Evolutionary conservation across 2,329 filamentous ascomycete species (phyloP), one percentile per base, ranked within the genome.

Genomic region (Emergomyces pasteurianus): DNA sequence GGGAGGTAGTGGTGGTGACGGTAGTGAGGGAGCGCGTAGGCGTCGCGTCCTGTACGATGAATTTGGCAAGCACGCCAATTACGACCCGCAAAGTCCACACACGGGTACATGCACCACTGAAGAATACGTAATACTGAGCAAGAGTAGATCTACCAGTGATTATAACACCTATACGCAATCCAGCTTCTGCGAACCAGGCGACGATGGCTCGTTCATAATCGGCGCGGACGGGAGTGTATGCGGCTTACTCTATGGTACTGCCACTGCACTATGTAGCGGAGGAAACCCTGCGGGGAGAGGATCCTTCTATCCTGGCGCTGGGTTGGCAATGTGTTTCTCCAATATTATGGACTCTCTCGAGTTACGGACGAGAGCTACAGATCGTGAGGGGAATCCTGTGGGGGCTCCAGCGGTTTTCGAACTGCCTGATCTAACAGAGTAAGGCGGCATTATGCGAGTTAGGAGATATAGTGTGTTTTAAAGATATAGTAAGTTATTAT

Each of bases 111-210:
- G 26, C 12, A 38, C 40, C n/a, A 58, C 59, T n/a, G 53, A 61
- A 36, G 59, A 61, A 52, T 52, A 31, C 14, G 42, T 61, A 10
- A 58, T 61, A 23, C 18, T 58, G 34, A 58, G 42, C 34, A 58
- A 61, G 42, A 34, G 26, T n/a, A 16, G 16, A 14, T 3, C 31
- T 34, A 16, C 40, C 1, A 4, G 16, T 16, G 16, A 43, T 43
- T 12, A 9, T 12, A 1, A 16, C 1, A 8, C 3, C n/a, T 23
- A 56, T 23, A 3, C 2, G 3, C 58, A 60, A 23, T 3, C 6
- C 12, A n/a, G 28, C 14, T 60, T 60, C 31, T 55, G 49, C 40
- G 4, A 21, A 3, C 26, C 59, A 9, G 59, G 59, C 7, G 59
- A 61, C 38, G 40, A 53, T 4, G 59, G 59, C 14, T 36, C 59